phyloP scores from a whole-genome alignment of 306 rosid species.

The Quercus gilva region DNA sequence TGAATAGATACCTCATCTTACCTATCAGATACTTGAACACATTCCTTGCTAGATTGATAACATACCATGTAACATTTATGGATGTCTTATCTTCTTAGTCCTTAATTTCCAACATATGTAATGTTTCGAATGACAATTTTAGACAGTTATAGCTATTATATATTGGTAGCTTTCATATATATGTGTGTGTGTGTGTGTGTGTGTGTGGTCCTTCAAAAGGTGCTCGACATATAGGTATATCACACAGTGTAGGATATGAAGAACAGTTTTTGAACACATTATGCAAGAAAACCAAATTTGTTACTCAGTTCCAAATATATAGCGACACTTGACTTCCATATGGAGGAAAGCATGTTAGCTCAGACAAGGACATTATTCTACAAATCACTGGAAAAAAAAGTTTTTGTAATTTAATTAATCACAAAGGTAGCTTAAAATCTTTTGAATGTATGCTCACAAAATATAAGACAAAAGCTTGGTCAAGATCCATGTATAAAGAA shows the following conservation, averaged over 20 bases:
- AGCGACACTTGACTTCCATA: background rate
- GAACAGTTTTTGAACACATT: background rate
- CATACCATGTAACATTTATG: background rate
- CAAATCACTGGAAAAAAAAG: constrained; percentile 22
- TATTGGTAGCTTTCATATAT: no score
- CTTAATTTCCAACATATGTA: no score
- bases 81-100: background rate
- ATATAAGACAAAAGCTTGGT: constrained; percentile 65
- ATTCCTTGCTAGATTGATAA: background rate
- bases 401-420: constrained; percentile 13
- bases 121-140: no score
- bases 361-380: constrained; percentile 3
- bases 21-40: no score
- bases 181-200: no score
- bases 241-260: no score
- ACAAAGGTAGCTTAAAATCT: constrained; percentile 21
- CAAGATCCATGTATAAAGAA: constrained; percentile 84
- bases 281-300: background rate
- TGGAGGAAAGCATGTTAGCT: background rate
- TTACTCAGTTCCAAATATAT: background rate
- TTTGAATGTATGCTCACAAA: constrained; percentile 48
- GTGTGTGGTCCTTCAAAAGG: no score
- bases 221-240: no score
- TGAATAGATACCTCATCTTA: no score
- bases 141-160: no score